phyloP scores from a whole-genome alignment of 2,329 filamentous ascomycete genomes.

The Chaetomiaceae sp. region DNA sequence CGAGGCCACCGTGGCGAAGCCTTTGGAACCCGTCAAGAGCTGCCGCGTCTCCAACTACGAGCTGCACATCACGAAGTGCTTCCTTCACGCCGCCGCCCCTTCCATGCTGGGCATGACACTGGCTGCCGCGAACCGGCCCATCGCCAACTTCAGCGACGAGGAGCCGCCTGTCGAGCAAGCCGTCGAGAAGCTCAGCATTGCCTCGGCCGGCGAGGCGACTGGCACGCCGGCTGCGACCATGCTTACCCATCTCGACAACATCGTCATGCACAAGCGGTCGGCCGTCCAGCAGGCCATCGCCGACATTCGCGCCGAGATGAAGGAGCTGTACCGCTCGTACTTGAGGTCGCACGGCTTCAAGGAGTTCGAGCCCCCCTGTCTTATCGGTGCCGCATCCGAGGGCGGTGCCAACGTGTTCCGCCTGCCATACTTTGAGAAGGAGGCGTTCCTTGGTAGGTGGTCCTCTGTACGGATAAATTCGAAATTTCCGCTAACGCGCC shows the following conservation, averaged over 20 bases:
- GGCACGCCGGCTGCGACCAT: constrained; percentile 71
- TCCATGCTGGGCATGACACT: constrained; percentile 55
- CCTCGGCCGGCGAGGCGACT: constrained; percentile 27
- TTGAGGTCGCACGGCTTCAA: constrained; percentile 71
- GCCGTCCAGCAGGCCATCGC: constrained; percentile 84
- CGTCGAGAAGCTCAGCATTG: constrained; percentile 34
- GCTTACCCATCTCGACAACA: constrained; percentile 83
- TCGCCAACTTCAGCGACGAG: constrained; percentile 58
- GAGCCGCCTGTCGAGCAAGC: constrained; percentile 36
- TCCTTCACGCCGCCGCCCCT: constrained; percentile 64
- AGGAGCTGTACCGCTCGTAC: constrained; percentile 49
- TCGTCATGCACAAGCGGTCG: constrained; percentile 85
- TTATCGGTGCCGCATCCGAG: constrained; percentile 87
- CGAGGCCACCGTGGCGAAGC: constrained; percentile 75
- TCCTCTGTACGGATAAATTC: too few relatives aligned
- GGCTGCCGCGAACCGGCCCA: constrained; percentile 49
- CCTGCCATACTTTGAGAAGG: constrained; percentile 81
- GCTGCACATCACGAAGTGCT: constrained; percentile 84
- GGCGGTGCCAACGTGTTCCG: constrained; percentile 90
- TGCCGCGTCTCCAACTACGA: constrained; percentile 75
- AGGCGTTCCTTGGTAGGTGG: constrained; percentile 72
- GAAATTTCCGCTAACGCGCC: background rate
- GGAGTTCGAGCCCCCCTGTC: constrained; percentile 82
- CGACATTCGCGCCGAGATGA: constrained; percentile 42
- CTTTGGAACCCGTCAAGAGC: constrained; percentile 83